Evolutionary conservation across 345 rosid species (phyloP).

Genomic region (Odontarrhena argentea): DNA sequence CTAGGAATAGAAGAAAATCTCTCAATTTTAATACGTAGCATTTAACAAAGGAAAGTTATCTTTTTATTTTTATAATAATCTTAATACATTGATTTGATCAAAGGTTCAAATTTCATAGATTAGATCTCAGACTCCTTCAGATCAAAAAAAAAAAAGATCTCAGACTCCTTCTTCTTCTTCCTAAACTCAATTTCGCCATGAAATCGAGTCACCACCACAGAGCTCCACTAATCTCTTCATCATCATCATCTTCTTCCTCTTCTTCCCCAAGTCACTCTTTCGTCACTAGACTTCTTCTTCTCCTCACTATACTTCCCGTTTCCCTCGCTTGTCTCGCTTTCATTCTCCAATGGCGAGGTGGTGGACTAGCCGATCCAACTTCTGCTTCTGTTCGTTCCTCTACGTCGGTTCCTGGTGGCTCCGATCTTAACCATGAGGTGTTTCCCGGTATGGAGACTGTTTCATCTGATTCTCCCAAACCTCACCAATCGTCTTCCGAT

Average conservation of each 20-base stretch:
- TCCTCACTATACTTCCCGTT: slow-evolving; percentile 79
- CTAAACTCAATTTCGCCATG: slow-evolving; percentile 49
- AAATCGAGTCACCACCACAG: slow-evolving; percentile 65
- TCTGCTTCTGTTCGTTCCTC: slow-evolving; percentile 45
- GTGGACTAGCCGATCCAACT: slow-evolving; percentile 63
- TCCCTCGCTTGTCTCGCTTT: slow-evolving; percentile 90
- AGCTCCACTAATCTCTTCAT: slow-evolving; percentile 50
- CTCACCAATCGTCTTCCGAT: slow-evolving; percentile 59
- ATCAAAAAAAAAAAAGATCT: too few relatives aligned
- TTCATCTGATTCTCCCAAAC: slow-evolving; percentile 62
- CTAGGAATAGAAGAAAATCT: neutral
- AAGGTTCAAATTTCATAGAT: slow-evolving; percentile 15
- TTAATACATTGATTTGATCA: neutral
- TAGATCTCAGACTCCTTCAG: slow-evolving; percentile 30
- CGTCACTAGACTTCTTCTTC: slow-evolving; percentile 66
- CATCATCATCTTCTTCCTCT: slow-evolving; percentile 42
- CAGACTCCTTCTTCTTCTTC: slow-evolving; percentile 25
- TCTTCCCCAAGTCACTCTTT: slow-evolving; percentile 52
- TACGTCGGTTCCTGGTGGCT: slow-evolving; percentile 70
- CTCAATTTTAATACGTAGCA: neutral
- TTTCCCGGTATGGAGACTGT: slow-evolving; percentile 92
- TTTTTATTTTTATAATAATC: too few relatives aligned
- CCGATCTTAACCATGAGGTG: slow-evolving; percentile 60
- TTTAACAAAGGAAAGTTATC: neutral
- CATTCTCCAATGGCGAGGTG: slow-evolving; percentile 92